Evolutionary conservation across 202 grass and related monocot genomes (phyloP).

Genomic region (Setaria italica): DNA sequence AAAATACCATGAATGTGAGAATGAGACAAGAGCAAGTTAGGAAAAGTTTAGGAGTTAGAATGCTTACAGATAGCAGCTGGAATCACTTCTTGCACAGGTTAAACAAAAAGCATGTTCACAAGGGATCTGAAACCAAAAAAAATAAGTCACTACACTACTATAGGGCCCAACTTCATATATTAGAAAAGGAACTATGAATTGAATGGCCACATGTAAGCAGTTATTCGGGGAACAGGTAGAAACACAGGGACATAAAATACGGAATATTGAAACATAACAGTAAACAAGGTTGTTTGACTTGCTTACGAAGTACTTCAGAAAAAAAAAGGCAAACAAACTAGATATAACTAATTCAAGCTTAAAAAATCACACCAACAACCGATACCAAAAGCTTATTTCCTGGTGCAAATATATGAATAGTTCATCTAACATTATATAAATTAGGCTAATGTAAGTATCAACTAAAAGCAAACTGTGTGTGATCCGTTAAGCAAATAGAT

Average conservation of each 20-base stretch:
- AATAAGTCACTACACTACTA: not conserved
- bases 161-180: slow-evolving; percentile 24
- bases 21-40: slow-evolving; percentile 4
- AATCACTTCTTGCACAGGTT: slow-evolving; percentile 89
- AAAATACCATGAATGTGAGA: not conserved
- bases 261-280: slow-evolving; percentile 16
- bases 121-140: slow-evolving; percentile 69
- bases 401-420: not conserved
- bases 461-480: not conserved
- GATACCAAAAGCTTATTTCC: not conserved
- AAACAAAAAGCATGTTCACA: slow-evolving; percentile 98
- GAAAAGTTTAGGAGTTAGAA: slow-evolving; percentile 29
- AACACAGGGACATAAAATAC: not conserved
- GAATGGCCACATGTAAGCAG: not conserved
- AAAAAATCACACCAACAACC: not conserved
- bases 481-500: not conserved
- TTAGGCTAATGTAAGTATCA: not conserved
- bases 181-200: slow-evolving; percentile 25
- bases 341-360: slow-evolving; percentile 2
- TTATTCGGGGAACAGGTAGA: slow-evolving; percentile 32
- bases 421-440: slow-evolving; percentile 4
- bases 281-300: not conserved
- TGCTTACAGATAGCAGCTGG: slow-evolving; percentile 95
- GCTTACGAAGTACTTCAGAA: not conserved
- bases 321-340: not conserved